phyloP scores from a whole-genome alignment of 2,329 filamentous ascomycete species.

The Phoma sp. region DNA sequence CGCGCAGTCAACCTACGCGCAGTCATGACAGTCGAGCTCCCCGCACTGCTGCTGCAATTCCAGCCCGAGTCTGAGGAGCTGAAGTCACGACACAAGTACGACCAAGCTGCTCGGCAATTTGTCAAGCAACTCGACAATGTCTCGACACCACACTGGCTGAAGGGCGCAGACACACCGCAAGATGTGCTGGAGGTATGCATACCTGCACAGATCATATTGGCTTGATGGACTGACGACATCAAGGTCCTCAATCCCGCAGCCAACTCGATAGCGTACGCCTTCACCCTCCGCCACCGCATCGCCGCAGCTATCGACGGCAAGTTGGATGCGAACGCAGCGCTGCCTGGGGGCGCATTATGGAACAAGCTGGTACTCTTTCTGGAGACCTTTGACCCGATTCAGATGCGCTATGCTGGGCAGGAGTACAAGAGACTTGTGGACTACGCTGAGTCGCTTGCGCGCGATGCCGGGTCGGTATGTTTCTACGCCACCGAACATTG shows the following conservation, averaged over 20 bases:
- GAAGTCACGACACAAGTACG: constrained; percentile 48
- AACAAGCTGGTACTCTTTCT: constrained; percentile 56
- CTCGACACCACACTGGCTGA: constrained; percentile 39
- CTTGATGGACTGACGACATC: constrained; percentile 13
- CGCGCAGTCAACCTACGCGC: constrained; percentile 16
- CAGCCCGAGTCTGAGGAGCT: constrained; percentile 42
- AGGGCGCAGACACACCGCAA: constrained; percentile 47
- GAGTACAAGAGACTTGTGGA: constrained; percentile 56
- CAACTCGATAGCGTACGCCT: constrained; percentile 66
- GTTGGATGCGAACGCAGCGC: constrained; percentile 47
- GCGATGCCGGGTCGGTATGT: constrained; percentile 41
- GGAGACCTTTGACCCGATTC: constrained; percentile 58
- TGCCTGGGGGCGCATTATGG: constrained; percentile 57
- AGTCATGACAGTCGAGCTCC: constrained; percentile 41
- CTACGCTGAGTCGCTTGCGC: constrained; percentile 42
- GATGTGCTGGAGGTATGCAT: constrained; percentile 47
- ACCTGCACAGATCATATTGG: not conserved
- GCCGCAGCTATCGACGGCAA: constrained; percentile 45
- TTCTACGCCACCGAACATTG: not conserved
- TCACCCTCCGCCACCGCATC: constrained; percentile 59
- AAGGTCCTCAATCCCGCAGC: constrained; percentile 60
- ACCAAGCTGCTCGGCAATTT: constrained; percentile 44
- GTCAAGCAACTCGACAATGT: constrained; percentile 44
- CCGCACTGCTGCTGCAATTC: constrained; percentile 40
- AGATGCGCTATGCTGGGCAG: constrained; percentile 60